Percentiles rank a stretch among this genome's conserved stretches.
Conservation (phyloP, 176 grass and related monocot genomes). For the Hyparrhenia diplandra region DNA sequence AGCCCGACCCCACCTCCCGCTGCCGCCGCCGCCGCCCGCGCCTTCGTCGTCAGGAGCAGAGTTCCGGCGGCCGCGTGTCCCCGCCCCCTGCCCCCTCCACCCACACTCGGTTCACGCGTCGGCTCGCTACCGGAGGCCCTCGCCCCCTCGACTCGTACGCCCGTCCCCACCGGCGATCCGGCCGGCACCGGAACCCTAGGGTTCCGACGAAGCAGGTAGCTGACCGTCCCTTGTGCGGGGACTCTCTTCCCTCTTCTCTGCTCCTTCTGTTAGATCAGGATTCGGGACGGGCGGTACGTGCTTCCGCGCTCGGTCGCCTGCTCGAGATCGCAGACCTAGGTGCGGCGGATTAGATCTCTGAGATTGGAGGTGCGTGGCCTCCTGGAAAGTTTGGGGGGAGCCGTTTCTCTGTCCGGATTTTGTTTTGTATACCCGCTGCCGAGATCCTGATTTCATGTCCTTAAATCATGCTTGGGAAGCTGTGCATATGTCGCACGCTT, state of each 20-base stretch:
- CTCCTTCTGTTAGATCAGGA: conserved; percentile 6
- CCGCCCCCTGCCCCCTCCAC: background rate
- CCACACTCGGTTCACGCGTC: background rate
- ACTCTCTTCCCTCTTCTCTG: background rate
- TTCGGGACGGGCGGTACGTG: background rate
- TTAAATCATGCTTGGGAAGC: background rate
- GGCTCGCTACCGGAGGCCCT: background rate
- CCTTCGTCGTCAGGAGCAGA: background rate
- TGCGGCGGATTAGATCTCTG: conserved; percentile 29
- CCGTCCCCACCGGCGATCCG: conserved; percentile 22
- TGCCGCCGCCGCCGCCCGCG: background rate
- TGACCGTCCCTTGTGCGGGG: background rate
- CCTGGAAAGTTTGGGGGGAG: background rate
- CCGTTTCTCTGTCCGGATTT: background rate
- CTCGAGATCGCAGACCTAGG: background rate
- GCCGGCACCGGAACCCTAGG: conserved; percentile 20
- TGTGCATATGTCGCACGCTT: background rate
- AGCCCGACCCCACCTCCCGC: background rate
- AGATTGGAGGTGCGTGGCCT: background rate
- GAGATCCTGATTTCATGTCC: background rate
- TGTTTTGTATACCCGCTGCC: background rate
- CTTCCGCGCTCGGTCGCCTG: background rate
- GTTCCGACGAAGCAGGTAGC: conserved; percentile 35
- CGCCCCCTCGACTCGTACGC: background rate
- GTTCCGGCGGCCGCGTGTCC: background rate